phyloP scores from a whole-genome alignment of 2,329 filamentous ascomycete genomes.

The Westerdykella sp. region DNA sequence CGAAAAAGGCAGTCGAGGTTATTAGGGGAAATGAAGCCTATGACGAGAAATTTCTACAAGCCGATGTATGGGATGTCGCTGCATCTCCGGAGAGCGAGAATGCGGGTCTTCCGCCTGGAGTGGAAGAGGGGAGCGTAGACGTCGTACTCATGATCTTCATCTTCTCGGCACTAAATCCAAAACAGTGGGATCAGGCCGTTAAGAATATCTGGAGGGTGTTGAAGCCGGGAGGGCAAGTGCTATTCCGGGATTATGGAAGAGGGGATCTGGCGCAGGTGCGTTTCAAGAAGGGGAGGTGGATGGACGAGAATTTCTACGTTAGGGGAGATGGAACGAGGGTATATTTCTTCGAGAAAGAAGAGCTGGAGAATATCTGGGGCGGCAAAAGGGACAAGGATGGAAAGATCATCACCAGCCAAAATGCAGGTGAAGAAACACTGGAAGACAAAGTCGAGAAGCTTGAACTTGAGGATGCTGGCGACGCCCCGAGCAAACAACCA shows the following conservation, averaged over 20 bases:
- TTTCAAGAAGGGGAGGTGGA: constrained; percentile 90
- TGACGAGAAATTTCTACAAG: constrained; percentile 64
- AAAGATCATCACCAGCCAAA: not conserved
- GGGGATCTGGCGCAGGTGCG: constrained; percentile 94
- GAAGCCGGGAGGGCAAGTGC: constrained; percentile 86
- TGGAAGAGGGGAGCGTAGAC: constrained; percentile 76
- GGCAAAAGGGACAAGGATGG: constrained; percentile 25
- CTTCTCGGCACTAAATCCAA: constrained; percentile 82
- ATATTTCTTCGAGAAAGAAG: constrained; percentile 90
- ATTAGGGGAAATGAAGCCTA: constrained; percentile 79
- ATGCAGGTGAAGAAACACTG: not conserved
- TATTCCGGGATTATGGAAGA: constrained; percentile 94
- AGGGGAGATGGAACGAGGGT: constrained; percentile 91
- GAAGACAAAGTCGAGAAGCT: not conserved
- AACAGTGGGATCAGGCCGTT: constrained; percentile 78
- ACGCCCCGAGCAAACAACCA: constrained; percentile 6
- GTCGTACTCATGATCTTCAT: constrained; percentile 95
- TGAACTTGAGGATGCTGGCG: not conserved
- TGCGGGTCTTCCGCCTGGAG: constrained; percentile 62
- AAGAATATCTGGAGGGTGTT: constrained; percentile 74
- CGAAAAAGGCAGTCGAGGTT: constrained; percentile 87
- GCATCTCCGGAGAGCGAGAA: constrained; percentile 41
- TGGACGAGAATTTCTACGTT: constrained; percentile 97
- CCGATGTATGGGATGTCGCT: constrained; percentile 92
- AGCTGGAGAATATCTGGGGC: constrained; percentile 75